Conservation (phyloP, 75 land plant species). For the Isoetes taiwanensis region DNA sequence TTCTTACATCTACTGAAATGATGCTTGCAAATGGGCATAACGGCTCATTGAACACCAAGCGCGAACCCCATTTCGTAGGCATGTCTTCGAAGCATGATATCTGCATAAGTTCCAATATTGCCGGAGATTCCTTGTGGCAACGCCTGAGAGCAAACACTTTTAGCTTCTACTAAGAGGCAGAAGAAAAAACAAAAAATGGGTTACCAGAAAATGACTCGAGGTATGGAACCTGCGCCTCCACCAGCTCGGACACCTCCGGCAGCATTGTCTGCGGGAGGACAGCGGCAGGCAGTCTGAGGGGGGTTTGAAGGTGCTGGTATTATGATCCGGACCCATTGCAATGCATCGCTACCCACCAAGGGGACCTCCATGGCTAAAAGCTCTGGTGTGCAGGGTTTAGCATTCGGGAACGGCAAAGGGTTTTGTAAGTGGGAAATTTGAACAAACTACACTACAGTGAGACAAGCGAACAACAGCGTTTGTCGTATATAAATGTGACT, state of each 20-base stretch:
- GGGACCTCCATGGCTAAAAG: conserved; percentile 37
- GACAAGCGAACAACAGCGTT: too few relatives aligned
- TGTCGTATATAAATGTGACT: too few relatives aligned
- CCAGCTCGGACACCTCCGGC: background rate
- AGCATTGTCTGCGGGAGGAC: conserved; percentile 7
- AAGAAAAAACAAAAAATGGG: background rate
- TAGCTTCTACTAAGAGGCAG: background rate
- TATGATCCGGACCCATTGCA: conserved; percentile 14
- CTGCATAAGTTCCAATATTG: conserved; percentile 15
- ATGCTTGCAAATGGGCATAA: conserved; percentile 17
- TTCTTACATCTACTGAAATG: conserved; percentile 9
- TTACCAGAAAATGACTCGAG: background rate
- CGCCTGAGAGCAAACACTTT: background rate
- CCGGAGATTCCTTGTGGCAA: conserved; percentile 10
- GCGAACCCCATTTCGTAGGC: conserved; percentile 13
- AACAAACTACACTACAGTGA: too few relatives aligned
- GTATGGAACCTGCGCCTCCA: background rate
- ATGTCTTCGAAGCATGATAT: conserved; percentile 15
- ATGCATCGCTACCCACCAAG: conserved; percentile 13
- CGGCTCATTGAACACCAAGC: conserved; percentile 13
- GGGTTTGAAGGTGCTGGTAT: conserved; percentile 6
- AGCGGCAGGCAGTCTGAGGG: conserved; percentile 2
- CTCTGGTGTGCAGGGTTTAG: too few relatives aligned
- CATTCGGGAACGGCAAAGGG: too few relatives aligned
- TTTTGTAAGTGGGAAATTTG: too few relatives aligned